These are phyloP conservation scores for Collybia sordida DNA, from an alignment of 768 basidiomycete genomes.

Conservation along the genomic window DNA sequence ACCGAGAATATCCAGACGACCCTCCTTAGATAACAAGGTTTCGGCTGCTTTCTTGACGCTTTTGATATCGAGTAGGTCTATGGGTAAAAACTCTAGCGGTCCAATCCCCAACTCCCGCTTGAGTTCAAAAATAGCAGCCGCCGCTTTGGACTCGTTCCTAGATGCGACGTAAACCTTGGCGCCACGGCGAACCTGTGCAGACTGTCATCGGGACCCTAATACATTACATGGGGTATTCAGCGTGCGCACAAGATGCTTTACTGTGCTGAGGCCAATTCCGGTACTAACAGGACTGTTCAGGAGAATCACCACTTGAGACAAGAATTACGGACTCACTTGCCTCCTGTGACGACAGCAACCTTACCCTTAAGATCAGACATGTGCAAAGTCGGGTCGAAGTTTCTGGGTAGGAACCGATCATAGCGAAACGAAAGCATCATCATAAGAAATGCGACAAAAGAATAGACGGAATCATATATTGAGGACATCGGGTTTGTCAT, in stretches of 20 bases:
- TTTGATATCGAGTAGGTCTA: slow-evolving; percentile 51
- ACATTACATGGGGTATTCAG: slow-evolving; percentile 44
- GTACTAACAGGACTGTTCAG: slow-evolving; percentile 10
- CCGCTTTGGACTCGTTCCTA: slow-evolving; percentile 44
- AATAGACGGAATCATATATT: no score
- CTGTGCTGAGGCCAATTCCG: slow-evolving; percentile 45
- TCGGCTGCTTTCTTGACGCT: slow-evolving; percentile 47
- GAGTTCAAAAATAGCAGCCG: slow-evolving; percentile 46
- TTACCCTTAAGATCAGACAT: slow-evolving; percentile 47
- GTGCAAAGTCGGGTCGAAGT: slow-evolving; percentile 22
- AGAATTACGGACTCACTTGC: slow-evolving; percentile 40
- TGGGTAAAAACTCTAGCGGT: slow-evolving; percentile 44
- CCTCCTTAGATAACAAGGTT: slow-evolving; percentile 48
- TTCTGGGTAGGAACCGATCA: not conserved
- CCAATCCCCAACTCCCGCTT: slow-evolving; percentile 43
- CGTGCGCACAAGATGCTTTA: slow-evolving; percentile 46
- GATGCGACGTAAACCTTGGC: slow-evolving; percentile 59
- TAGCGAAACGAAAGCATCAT: no score
- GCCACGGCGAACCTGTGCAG: not conserved
- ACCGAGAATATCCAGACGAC: slow-evolving; percentile 56
- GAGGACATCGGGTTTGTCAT: no score
- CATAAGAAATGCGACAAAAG: no score
- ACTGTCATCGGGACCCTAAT: slow-evolving; percentile 24
- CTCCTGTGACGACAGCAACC: slow-evolving; percentile 57
- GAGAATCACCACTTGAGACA: not conserved